These are phyloP conservation scores for Bathelium albidoporum DNA, from an alignment of 495 filamentous ascomycete species.

Conservation along the genomic window DNA sequence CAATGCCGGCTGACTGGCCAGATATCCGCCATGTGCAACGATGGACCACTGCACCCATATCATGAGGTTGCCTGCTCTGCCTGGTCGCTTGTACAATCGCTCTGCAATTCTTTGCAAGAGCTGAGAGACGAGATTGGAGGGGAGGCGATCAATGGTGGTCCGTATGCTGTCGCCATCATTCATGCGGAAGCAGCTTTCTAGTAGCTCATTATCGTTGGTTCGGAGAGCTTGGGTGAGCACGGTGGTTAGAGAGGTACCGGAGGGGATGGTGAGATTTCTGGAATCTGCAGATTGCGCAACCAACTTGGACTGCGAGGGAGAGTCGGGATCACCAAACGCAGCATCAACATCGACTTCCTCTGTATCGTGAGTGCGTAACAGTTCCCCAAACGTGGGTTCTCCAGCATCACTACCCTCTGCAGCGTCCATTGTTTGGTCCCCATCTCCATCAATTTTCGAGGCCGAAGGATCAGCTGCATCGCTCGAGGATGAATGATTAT, in stretches of 20 bases:
- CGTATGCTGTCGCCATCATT: conserved; percentile 64
- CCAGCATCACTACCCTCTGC: conserved; percentile 46
- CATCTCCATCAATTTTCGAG: conserved; percentile 10
- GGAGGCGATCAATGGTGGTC: conserved; percentile 78
- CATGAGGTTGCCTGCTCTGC: conserved; percentile 82
- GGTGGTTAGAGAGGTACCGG: conserved; percentile 72
- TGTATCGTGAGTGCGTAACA: conserved; percentile 57
- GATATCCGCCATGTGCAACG: conserved; percentile 85
- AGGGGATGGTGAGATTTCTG: conserved; percentile 34
- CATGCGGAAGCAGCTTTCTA: conserved; percentile 84
- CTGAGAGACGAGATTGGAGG: conserved; percentile 65
- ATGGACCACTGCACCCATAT: conserved; percentile 94
- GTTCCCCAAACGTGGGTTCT: conserved; percentile 80
- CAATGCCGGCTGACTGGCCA: conserved; percentile 70
- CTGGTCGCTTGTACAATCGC: conserved; percentile 75
- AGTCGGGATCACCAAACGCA: conserved; percentile 37
- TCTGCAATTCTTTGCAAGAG: conserved; percentile 78
- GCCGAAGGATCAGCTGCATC: conserved; percentile 6
- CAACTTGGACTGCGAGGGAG: conserved; percentile 29
- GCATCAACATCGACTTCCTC: conserved; percentile 70
- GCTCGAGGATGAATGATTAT: not conserved
- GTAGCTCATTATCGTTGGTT: conserved; percentile 76
- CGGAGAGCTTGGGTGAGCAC: conserved; percentile 86
- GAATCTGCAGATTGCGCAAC: conserved; percentile 16
- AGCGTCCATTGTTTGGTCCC: conserved; percentile 15